Base-by-base conservation (phyloP, 2,329 filamentous ascomycete genomes). In the Fusarium pseudoanthophilum region DNA sequence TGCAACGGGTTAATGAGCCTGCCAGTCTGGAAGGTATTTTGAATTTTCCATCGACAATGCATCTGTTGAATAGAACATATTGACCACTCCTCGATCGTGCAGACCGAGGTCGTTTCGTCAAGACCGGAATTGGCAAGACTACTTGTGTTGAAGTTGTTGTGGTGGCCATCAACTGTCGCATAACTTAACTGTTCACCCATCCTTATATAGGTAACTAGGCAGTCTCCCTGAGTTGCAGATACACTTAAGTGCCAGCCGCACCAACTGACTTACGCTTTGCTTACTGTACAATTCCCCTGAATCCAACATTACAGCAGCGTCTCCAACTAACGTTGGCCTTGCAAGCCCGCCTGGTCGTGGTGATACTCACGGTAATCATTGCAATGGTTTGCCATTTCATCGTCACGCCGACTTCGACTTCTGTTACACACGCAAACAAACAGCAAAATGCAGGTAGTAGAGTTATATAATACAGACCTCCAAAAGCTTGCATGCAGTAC, bases 401-500 rank as follows among this genome's bases (percentile, higher is more conserved):
- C 16, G 21, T 32, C 39, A 42, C 30, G 10, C 26, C 36, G 18
- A 48, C 28, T 28, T 28, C 28, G 28, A 28, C 28, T 15, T 40
- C 11, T 60, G 28, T 20, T 32, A 43, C 15, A 37, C 39, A 69
- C 42, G 30, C 51, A 53, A 26, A 52, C 43, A 71, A 51, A 61
- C 21, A 61, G 58, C 46, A 55, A 37, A 61, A 61, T 46, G 34
- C 37, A 30, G 60, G 36, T 56, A 71, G 48, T 57, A 71, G 64
- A 72, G 43, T 72, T 42, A 49, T 69, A 72, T 63, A 48, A 64
- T 53, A 71, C 46, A 65, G 49, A 57, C 57, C 56, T 51, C 46
- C 45, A 52, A 53, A 59, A 51, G 20, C 21, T 53, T 72, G 32
- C 37, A 60, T 72, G 36, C 42, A 57, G 52, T 64, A 34, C 30